Percentiles rank a stretch among this genome's conserved stretches.
phyloP scores from a whole-genome alignment of 768 basidiomycete species.

The Boletus reticuloceps region DNA sequence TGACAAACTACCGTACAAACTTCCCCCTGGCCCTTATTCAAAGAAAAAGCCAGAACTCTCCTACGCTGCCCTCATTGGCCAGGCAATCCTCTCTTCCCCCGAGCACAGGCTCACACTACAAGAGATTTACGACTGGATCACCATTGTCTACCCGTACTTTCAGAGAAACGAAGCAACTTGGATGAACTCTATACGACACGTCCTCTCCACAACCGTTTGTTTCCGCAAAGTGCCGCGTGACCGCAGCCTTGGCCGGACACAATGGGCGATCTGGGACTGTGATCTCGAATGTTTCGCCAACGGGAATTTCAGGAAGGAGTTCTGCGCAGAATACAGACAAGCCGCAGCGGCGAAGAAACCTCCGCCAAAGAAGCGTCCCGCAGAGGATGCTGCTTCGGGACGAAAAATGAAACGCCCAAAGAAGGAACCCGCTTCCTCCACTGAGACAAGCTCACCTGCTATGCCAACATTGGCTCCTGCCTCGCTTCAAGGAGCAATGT shows the following conservation, averaged over 20 bases:
- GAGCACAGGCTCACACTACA: slow-evolving; percentile 86
- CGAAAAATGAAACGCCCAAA: slow-evolving; percentile 49
- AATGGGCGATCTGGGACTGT: slow-evolving; percentile 85
- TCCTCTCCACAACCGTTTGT: slow-evolving; percentile 86
- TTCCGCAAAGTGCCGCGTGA: slow-evolving; percentile 85
- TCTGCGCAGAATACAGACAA: slow-evolving; percentile 40
- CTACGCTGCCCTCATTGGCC: slow-evolving; percentile 94
- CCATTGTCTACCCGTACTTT: slow-evolving; percentile 90
- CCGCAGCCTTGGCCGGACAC: slow-evolving; percentile 73
- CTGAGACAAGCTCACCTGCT: slow-evolving; percentile 23
- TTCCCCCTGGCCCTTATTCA: slow-evolving; percentile 85
- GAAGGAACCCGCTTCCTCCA: slow-evolving; percentile 31
- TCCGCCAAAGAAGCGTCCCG: slow-evolving; percentile 37
- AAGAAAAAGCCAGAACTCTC: slow-evolving; percentile 79
- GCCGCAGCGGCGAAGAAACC: slow-evolving; percentile 27
- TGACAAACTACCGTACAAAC: slow-evolving; percentile 64
- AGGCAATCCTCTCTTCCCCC: slow-evolving; percentile 84
- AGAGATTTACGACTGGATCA: slow-evolving; percentile 97
- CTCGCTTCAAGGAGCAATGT: slow-evolving; percentile 12
- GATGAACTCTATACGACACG: slow-evolving; percentile 99
- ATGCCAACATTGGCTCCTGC: slow-evolving; percentile 19
- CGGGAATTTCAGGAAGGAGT: slow-evolving; percentile 75
- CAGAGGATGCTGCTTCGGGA: slow-evolving; percentile 35
- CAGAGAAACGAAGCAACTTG: slow-evolving; percentile 91
- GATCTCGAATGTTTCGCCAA: slow-evolving; percentile 80